Evolutionary conservation across 805 yeast genomes (phyloP).

Genomic region (Pichia nakasei): DNA sequence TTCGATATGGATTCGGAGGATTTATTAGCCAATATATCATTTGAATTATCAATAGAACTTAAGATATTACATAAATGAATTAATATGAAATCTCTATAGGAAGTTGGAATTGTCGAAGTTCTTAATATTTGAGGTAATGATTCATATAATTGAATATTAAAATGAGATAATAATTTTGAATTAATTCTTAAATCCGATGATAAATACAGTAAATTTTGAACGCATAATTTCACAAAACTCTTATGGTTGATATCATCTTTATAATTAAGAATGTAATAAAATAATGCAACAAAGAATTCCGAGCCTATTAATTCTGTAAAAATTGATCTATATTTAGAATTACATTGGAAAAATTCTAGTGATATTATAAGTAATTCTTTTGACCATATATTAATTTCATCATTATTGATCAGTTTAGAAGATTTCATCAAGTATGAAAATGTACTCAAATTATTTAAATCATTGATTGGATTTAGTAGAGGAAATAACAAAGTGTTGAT

Average conservation of each 20-base stretch:
- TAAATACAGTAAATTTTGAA: constrained; percentile 44
- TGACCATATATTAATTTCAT: constrained; percentile 35
- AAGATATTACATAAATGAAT: constrained; percentile 42
- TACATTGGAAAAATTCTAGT: constrained; percentile 75
- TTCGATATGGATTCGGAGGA: no score
- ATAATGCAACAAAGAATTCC: constrained; percentile 44
- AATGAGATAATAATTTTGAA: constrained; percentile 35
- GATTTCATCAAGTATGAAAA: constrained; percentile 20
- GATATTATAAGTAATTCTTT: constrained; percentile 52
- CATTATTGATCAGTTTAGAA: constrained; percentile 8
- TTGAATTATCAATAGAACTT: constrained; percentile 2
- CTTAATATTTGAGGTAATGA: constrained; percentile 47
- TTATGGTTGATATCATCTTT: constrained; percentile 30
- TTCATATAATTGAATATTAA: constrained; percentile 34
- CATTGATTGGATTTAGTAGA: constrained; percentile 35
- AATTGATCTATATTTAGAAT: constrained; percentile 41
- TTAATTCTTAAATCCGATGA: constrained; percentile 30
- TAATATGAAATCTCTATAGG: constrained; percentile 57
- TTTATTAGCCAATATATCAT: no score
- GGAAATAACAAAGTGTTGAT: constrained; percentile 39
- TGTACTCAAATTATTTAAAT: constrained; percentile 10
- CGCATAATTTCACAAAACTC: constrained; percentile 40
- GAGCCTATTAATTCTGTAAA: constrained; percentile 36
- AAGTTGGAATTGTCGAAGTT: constrained; percentile 29
- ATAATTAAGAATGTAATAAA: constrained; percentile 50